Conservation (phyloP, 2,329 filamentous ascomycete species). For the Colletotrichum coccodes region DNA sequence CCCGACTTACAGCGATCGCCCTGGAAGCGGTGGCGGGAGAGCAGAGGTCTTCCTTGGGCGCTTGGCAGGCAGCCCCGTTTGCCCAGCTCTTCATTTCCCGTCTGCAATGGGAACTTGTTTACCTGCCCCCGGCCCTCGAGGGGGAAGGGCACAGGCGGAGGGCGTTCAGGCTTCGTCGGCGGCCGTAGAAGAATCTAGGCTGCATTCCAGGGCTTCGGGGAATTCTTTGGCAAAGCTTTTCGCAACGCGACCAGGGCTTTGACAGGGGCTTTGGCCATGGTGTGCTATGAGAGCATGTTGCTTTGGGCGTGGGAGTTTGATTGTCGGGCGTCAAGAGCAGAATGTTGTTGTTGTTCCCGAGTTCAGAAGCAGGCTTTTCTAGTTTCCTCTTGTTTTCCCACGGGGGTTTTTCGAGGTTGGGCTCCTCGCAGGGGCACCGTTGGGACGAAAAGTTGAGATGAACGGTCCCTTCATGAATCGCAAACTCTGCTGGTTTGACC, state of each 20-base stretch:
- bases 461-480: constrained; percentile 26
- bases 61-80: background rate
- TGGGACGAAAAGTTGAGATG: constrained; percentile 27
- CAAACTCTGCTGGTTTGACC: constrained; percentile 5
- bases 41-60: background rate
- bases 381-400: background rate
- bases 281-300: constrained; percentile 4
- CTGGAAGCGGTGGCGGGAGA: constrained; percentile 20
- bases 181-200: background rate
- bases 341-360: background rate
- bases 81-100: constrained; percentile 3
- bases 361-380: background rate
- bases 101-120: constrained; percentile 4
- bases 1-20: constrained; percentile 32
- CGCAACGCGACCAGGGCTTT: background rate
- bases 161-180: background rate
- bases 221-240: background rate
- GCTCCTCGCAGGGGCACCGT: constrained; percentile 29
- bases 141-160: background rate
- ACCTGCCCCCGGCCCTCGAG: background rate
- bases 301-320: constrained; percentile 24
- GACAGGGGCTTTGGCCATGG: constrained; percentile 28
- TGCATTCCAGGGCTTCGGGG: constrained; percentile 11
- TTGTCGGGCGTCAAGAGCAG: constrained; percentile 26
- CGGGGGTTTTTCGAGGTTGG: constrained; percentile 3